These are phyloP conservation scores for Halophytophthora polymorphica DNA, from an alignment of 352 stramenopile species.

Conservation along the genomic window DNA sequence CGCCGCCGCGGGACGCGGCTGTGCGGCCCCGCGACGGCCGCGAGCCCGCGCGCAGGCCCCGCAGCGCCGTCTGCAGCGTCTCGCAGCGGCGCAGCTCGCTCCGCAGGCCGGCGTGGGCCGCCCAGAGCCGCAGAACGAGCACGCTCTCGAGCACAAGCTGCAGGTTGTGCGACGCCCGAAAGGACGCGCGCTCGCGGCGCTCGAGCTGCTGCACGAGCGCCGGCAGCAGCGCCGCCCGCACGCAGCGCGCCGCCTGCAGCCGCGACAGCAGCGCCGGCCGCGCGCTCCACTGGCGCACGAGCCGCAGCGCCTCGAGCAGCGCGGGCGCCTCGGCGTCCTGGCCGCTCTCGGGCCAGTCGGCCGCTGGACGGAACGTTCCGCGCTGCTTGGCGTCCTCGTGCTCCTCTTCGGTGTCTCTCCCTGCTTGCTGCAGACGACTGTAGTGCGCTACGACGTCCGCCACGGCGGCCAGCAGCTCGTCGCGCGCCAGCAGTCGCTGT, in stretches of 20 bases:
- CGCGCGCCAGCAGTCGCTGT: conserved; percentile 9
- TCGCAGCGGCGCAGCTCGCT: conserved; percentile 1
- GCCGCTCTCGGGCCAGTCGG: not conserved
- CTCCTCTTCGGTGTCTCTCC: not conserved
- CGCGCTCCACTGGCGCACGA: conserved; percentile 24
- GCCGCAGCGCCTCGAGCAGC: conserved; percentile 22
- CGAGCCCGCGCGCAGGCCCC: conserved; percentile 4
- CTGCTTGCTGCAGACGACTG: not conserved
- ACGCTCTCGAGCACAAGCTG: conserved; percentile 16
- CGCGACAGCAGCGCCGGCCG: conserved; percentile 1
- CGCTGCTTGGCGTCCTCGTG: not conserved
- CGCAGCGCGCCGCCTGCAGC: conserved; percentile 8
- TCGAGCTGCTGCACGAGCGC: conserved; percentile 10
- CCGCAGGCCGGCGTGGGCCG: not conserved
- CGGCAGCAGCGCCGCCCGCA: conserved; percentile 7
- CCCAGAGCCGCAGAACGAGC: conserved; percentile 15
- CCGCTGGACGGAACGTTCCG: too few species aligned
- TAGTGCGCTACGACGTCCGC: conserved; percentile 13
- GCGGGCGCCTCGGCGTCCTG: conserved; percentile 1
- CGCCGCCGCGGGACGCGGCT: not conserved
- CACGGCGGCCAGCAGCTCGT: conserved; percentile 14
- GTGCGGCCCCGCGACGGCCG: not conserved
- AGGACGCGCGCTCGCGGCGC: not conserved
- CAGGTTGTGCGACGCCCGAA: not conserved
- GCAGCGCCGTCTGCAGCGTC: conserved; percentile 13